Evolutionary conservation across 177 flowering plant genomes (phyloP).

Genomic region (Vitis hybrid): DNA sequence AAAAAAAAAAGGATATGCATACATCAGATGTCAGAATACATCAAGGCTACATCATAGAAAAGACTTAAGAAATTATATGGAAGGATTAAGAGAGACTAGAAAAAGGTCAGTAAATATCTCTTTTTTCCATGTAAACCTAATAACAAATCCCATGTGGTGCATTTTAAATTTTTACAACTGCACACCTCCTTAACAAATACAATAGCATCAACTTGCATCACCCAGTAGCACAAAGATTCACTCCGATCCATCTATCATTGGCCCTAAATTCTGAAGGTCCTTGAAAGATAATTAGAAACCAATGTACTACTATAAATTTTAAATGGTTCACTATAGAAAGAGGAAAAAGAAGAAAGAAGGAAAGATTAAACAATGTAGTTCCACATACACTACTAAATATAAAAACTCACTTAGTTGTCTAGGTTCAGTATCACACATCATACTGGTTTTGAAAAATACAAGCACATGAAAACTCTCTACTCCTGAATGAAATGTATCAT

Average conservation of each 20-base stretch:
- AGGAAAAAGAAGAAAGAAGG: too few species aligned
- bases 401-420: not conserved
- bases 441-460: not conserved
- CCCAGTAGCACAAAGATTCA: not conserved
- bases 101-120: not conserved
- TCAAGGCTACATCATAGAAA: not conserved
- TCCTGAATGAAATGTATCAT: not conserved
- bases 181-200: not conserved
- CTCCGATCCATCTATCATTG: not conserved
- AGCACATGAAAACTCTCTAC: not conserved
- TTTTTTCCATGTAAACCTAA: too few species aligned
- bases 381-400: too few species aligned
- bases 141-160: not conserved
- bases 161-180: not conserved
- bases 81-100: not conserved
- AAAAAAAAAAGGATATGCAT: not conserved
- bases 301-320: not conserved
- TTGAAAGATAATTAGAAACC: not conserved
- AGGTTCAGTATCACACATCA: not conserved
- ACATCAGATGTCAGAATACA: not conserved
- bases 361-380: too few species aligned
- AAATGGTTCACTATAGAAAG: not conserved
- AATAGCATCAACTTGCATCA: not conserved
- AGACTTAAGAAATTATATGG: not conserved
- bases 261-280: not conserved